Conservation (phyloP, 176 grass and related monocot genomes). For the Bonia amplexicaulis region DNA sequence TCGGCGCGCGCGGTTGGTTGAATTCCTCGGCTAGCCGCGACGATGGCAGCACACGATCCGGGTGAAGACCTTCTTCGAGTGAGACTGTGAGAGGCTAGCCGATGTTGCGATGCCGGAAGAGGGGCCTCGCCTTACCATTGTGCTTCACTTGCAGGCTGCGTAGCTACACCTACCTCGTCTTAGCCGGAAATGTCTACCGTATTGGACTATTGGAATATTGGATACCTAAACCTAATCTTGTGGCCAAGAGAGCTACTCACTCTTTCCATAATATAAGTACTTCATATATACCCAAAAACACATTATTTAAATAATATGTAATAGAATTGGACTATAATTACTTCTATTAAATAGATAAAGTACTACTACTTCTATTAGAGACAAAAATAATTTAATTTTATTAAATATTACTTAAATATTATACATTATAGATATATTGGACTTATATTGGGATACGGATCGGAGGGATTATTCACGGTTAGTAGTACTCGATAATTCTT, state of each 20-base stretch:
- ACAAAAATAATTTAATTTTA: no score
- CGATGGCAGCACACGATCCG: neutral
- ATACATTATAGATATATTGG: no score
- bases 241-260: neutral
- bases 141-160: neutral
- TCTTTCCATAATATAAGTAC: no score
- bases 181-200: neutral
- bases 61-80: neutral
- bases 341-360: no score
- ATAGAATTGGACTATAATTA: no score
- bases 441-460: no score
- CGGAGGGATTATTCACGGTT: neutral
- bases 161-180: neutral
- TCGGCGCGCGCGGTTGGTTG: neutral
- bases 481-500: neutral
- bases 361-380: no score
- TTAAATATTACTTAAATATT: no score
- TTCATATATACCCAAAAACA: no score
- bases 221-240: no score
- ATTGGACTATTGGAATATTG: neutral
- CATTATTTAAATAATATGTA: no score
- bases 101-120: neutral
- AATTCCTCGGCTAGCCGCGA: neutral
- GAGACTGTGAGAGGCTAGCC: neutral
- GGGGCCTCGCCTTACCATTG: neutral